phyloP scores from a whole-genome alignment of 2,329 filamentous ascomycete genomes.

The Berkeleyomyces basicola region DNA sequence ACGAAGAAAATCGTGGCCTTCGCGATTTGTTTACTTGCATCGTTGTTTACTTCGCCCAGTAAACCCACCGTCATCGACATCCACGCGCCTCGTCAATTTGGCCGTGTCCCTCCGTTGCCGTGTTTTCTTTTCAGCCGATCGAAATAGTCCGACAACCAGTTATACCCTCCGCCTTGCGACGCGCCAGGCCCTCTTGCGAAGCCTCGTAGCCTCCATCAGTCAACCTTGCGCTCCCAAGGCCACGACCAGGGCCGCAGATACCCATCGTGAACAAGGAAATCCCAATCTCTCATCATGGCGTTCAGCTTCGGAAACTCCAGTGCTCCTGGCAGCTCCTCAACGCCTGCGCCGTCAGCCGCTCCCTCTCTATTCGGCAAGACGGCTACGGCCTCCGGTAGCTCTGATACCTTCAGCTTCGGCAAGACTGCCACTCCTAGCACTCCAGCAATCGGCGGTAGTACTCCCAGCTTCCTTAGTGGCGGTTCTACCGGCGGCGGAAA shows the following conservation, averaged over 20 bases:
- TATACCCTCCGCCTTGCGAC: background rate
- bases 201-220: background rate
- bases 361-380: constrained; percentile 14
- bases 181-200: background rate
- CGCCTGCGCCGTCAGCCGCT: constrained; percentile 17
- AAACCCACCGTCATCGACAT: background rate
- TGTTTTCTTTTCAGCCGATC: background rate
- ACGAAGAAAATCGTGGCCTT: no score
- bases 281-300: constrained; percentile 20
- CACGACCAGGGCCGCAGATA: background rate
- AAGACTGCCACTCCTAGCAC: constrained; percentile 2
- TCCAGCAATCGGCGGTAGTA: background rate
- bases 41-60: background rate
- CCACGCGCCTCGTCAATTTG: background rate
- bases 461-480: background rate
- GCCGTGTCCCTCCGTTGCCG: background rate
- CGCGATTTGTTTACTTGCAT: background rate
- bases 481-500: constrained; percentile 6
- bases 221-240: constrained; percentile 5
- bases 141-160: background rate
- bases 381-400: constrained; percentile 15
- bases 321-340: constrained; percentile 10
- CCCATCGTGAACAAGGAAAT: background rate
- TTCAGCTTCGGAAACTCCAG: constrained; percentile 26
- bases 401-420: constrained; percentile 19